A percentile compares a stretch with the other conserved stretches of the same genome.
Evolutionary conservation across 305 asterid genomes (phyloP).

Genomic region (Lippia alba): DNA sequence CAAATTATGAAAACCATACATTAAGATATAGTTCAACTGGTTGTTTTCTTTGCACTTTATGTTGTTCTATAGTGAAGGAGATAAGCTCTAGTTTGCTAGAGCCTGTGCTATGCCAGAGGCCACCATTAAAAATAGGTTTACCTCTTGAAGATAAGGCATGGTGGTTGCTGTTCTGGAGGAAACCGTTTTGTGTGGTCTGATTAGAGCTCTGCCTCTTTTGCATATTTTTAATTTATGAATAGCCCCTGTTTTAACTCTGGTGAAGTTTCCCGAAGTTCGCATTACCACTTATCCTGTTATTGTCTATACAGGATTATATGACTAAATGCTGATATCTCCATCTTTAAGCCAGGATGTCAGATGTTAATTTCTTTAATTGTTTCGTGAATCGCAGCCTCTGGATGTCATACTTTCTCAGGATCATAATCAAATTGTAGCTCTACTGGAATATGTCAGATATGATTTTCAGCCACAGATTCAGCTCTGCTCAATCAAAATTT

Average conservation of each 20-base stretch:
- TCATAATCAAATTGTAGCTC: slow-evolving; percentile 80
- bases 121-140: background rate
- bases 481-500: slow-evolving; percentile 81
- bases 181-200: background rate
- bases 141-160: background rate
- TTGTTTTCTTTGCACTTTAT: background rate
- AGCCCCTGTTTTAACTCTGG: background rate
- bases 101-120: background rate
- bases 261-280: background rate
- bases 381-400: slow-evolving; percentile 78
- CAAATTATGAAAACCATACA: background rate
- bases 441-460: slow-evolving; percentile 90
- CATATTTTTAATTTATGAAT: background rate
- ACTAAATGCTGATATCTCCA: slow-evolving; percentile 21
- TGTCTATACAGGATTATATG: background rate
- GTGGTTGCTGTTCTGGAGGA: background rate
- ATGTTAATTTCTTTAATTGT: slow-evolving; percentile 25
- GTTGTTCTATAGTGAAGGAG: background rate
- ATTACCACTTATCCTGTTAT: too few relatives aligned
- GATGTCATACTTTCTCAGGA: slow-evolving; percentile 93
- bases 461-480: slow-evolving; percentile 85
- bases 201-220: background rate
- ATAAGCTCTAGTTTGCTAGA: background rate
- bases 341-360: slow-evolving; percentile 15
- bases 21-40: background rate